Conservation (phyloP, 495 filamentous ascomycete genomes). For the Podospora didyma region DNA sequence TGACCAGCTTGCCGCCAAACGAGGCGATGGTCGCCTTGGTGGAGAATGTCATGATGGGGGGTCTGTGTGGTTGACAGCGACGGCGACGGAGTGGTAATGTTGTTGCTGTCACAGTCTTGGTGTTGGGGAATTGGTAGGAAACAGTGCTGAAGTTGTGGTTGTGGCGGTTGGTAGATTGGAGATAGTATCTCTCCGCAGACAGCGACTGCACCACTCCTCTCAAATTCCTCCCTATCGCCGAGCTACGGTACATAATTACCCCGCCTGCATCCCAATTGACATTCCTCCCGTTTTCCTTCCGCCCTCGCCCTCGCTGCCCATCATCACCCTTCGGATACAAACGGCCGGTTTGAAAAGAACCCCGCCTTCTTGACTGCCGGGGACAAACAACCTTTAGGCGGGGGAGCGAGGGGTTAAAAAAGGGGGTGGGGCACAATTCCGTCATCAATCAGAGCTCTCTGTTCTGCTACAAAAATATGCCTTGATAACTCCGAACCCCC, state of each 20-base stretch:
- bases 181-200: too few relatives aligned
- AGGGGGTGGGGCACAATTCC: not conserved
- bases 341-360: not conserved
- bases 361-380: slow-evolving; percentile 14
- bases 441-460: not conserved
- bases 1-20: slow-evolving; percentile 93
- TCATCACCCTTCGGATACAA: not conserved
- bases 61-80: not conserved
- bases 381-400: not conserved
- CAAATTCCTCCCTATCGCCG: too few relatives aligned
- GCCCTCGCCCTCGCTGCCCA: not conserved
- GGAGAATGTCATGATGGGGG: slow-evolving; percentile 63
- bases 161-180: too few relatives aligned
- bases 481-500: slow-evolving; percentile 10
- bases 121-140: too few relatives aligned
- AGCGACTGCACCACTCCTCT: too few relatives aligned
- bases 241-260: too few relatives aligned
- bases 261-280: not conserved
- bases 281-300: not conserved
- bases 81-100: not conserved
- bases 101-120: not conserved
- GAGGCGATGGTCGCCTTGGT: slow-evolving; percentile 85
- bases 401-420: slow-evolving; percentile 1
- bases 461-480: not conserved
- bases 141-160: too few relatives aligned